Percentiles rank a stretch among this genome's conserved stretches.
phyloP scores from a whole-genome alignment of 306 rosid species.

The Chamaecrista fasciculata region DNA sequence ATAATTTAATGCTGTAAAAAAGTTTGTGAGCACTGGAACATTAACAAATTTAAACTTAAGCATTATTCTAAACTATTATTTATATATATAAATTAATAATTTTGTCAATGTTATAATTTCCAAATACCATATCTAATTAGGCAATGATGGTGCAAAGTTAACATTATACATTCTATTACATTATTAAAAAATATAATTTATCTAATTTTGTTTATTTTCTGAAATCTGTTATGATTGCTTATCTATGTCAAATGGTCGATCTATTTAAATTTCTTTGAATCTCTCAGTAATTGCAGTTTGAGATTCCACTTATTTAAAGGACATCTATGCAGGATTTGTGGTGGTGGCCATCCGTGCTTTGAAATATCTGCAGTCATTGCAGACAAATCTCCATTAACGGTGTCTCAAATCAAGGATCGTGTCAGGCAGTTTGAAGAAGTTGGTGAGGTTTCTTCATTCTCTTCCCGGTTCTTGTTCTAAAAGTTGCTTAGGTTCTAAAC shows the following conservation, averaged over 20 bases:
- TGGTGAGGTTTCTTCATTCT: conserved; percentile 53
- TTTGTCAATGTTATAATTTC: not conserved
- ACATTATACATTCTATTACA: not conserved
- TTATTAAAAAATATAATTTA: not conserved
- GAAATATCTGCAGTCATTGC: conserved; percentile 94
- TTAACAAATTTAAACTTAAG: conserved; percentile 3
- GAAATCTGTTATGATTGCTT: conserved; percentile 6
- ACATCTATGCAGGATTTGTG: conserved; percentile 67
- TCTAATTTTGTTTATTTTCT: not conserved
- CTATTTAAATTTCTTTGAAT: conserved; percentile 23
- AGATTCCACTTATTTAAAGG: conserved; percentile 23
- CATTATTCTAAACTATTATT: not conserved
- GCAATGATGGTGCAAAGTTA: conserved; percentile 7
- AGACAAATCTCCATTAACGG: conserved; percentile 84
- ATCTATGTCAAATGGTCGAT: conserved; percentile 1
- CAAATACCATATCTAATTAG: not conserved
- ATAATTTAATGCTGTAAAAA: not conserved
- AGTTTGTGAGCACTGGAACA: not conserved
- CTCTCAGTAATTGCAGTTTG: conserved; percentile 17
- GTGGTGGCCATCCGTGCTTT: conserved; percentile 75
- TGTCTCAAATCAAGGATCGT: conserved; percentile 71
- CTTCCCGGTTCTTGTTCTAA: conserved; percentile 9
- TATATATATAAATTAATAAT: not conserved
- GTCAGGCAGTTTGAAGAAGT: conserved; percentile 74
- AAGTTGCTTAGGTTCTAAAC: not conserved